These are phyloP conservation scores for Linderniella brevidens DNA, from an alignment of 257 asterid genomes.

Conservation along the genomic window DNA sequence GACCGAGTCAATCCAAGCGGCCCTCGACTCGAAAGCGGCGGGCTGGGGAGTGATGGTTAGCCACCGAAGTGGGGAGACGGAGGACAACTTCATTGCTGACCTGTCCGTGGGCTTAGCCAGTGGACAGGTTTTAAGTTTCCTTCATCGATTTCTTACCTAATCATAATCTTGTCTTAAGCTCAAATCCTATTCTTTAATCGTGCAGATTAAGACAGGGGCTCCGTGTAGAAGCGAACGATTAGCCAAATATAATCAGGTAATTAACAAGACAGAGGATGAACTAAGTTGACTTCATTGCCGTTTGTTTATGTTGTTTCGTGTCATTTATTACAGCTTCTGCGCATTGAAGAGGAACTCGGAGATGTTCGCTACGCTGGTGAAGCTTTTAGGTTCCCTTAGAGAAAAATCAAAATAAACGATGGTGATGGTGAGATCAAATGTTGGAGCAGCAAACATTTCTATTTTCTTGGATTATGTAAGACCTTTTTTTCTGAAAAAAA, in stretches of 20 bases:
- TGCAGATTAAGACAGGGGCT: conserved; percentile 94
- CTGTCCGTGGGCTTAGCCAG: conserved; percentile 93
- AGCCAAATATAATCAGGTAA: conserved; percentile 94
- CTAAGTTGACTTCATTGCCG: too few species aligned
- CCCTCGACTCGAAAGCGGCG: conserved; percentile 93
- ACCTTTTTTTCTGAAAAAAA: too few species aligned
- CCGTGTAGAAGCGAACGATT: conserved; percentile 97
- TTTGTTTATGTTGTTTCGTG: not conserved
- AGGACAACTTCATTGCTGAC: conserved; percentile 96
- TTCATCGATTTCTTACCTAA: not conserved
- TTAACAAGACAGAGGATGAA: too few species aligned
- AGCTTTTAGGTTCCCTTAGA: conserved; percentile 73
- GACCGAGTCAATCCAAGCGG: conserved; percentile 96
- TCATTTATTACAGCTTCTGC: conserved; percentile 50
- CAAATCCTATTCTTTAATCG: too few species aligned
- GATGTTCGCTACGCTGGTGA: conserved; percentile 90
- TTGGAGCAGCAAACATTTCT: too few species aligned
- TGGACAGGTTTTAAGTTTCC: conserved; percentile 55
- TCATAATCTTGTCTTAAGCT: not conserved
- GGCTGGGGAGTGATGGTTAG: conserved; percentile 99
- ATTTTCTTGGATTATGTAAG: too few species aligned
- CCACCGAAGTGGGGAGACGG: conserved; percentile 98
- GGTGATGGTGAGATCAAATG: too few species aligned
- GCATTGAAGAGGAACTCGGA: conserved; percentile 93
- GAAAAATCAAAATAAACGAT: not conserved